Evolutionary conservation across 176 grass and related monocot species (phyloP).

Genomic region (Lolium multiflorum): DNA sequence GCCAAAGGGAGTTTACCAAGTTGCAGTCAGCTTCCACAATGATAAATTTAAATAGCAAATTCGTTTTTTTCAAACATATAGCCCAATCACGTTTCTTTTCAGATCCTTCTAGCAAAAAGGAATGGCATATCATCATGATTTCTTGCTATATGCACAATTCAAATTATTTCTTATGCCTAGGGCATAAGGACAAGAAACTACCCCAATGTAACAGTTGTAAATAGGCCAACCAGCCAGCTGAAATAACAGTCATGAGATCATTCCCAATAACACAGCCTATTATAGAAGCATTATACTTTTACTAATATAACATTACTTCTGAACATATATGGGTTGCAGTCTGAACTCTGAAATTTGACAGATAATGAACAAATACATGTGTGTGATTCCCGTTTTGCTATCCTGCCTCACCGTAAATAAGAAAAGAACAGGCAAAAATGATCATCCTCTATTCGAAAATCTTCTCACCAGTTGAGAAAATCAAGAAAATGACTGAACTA

Average conservation of each 20-base stretch:
- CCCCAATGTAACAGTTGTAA: not conserved
- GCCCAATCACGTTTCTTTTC: not conserved
- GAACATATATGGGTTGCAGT: constrained; percentile 30
- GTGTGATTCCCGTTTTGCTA: constrained; percentile 34
- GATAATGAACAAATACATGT: constrained; percentile 24
- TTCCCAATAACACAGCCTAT: not conserved
- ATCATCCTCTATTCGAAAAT: constrained; percentile 23
- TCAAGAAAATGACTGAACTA: constrained; percentile 35
- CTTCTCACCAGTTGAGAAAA: constrained; percentile 24
- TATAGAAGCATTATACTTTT: not conserved
- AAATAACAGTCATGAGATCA: not conserved
- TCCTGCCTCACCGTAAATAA: constrained; percentile 23
- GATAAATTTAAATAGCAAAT: not conserved
- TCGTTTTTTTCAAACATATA: not conserved
- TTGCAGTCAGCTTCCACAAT: not conserved
- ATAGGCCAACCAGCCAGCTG: not conserved
- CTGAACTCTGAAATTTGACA: constrained; percentile 36
- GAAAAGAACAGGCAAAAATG: constrained; percentile 24
- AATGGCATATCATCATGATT: not conserved
- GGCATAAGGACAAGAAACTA: not conserved
- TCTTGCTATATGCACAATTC: not conserved
- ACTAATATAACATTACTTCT: not conserved
- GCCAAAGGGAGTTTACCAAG: not conserved
- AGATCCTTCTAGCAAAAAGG: not conserved
- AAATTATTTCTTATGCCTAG: not conserved